Evolutionary conservation across 2,329 filamentous ascomycete species (phyloP).

Genomic region (Falciphora oryzae): DNA sequence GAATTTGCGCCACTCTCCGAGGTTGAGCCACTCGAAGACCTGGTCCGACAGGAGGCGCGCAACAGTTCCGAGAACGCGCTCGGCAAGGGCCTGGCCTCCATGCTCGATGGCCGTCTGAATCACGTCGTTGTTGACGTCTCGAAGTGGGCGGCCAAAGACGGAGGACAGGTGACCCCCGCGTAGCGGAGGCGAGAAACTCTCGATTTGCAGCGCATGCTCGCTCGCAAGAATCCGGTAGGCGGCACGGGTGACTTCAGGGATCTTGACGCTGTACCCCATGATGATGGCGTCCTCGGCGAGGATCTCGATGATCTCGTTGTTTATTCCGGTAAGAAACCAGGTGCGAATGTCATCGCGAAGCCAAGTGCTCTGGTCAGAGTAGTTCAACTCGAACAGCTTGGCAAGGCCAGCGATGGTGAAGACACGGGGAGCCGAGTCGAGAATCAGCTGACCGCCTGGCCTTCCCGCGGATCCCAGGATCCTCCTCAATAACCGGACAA

Average conservation of each 20-base stretch:
- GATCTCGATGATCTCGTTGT: constrained; percentile 55
- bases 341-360: constrained; percentile 43
- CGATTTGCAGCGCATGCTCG: constrained; percentile 49
- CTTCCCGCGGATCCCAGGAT: constrained; percentile 29
- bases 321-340: constrained; percentile 53
- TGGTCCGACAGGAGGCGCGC: constrained; percentile 27
- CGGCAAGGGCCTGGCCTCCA: constrained; percentile 46
- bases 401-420: constrained; percentile 62
- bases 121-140: constrained; percentile 49
- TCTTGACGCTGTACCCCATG: constrained; percentile 45
- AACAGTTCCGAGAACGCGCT: constrained; percentile 32
- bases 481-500: constrained; percentile 56
- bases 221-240: constrained; percentile 58
- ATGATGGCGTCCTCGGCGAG: constrained; percentile 56
- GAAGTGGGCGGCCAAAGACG: constrained; percentile 41
- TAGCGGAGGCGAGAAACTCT: constrained; percentile 22
- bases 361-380: constrained; percentile 28
- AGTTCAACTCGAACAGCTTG: constrained; percentile 48
- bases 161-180: constrained; percentile 8
- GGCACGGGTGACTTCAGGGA: constrained; percentile 35
- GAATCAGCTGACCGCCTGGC: constrained; percentile 41
- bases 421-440: constrained; percentile 61
- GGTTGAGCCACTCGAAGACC: constrained; percentile 22
- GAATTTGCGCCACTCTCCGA: constrained; percentile 31
- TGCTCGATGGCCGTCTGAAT: constrained; percentile 48